Evolutionary conservation across 202 grass and related monocot genomes (phyloP).

Genomic region (Setaria viridis): DNA sequence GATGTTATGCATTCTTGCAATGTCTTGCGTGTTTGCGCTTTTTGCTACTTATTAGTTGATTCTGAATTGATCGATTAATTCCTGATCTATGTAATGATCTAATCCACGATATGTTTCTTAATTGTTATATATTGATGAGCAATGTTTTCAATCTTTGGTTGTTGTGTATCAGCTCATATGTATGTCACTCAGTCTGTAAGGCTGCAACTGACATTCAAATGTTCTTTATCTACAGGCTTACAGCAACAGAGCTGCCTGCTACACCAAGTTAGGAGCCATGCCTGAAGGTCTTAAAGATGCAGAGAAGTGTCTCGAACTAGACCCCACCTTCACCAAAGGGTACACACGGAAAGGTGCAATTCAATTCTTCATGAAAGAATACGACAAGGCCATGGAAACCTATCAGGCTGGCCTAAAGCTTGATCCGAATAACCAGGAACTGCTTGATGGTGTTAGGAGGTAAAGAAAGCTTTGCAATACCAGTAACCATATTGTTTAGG

Average conservation of each 20-base stretch:
- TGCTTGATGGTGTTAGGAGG: slow-evolving; percentile 88
- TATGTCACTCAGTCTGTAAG: neutral
- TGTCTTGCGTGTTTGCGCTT: neutral
- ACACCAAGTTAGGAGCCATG: slow-evolving; percentile 91
- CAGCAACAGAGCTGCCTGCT: slow-evolving; percentile 98
- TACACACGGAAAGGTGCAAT: slow-evolving; percentile 95
- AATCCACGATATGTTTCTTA: neutral
- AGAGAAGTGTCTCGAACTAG: slow-evolving; percentile 96
- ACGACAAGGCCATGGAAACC: slow-evolving; percentile 92
- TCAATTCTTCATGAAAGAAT: slow-evolving; percentile 99
- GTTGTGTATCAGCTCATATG: neutral
- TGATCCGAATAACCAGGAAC: slow-evolving; percentile 89
- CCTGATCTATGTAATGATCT: neutral
- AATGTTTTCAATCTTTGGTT: neutral
- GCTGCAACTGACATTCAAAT: neutral
- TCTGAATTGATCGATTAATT: neutral
- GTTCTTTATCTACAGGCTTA: slow-evolving; percentile 64
- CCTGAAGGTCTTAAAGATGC: slow-evolving; percentile 99
- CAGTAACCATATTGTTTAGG: neutral
- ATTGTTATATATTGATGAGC: neutral
- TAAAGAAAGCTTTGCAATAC: slow-evolving; percentile 49
- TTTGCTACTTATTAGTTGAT: neutral
- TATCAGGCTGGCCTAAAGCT: slow-evolving; percentile 96
- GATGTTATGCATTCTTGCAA: neutral
- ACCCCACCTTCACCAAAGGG: slow-evolving; percentile 95